Percentiles rank a stretch among this genome's conserved stretches.
Evolutionary conservation across 805 yeast species (phyloP).

Genomic region (Cyberlindnera euphorbiiphila): DNA sequence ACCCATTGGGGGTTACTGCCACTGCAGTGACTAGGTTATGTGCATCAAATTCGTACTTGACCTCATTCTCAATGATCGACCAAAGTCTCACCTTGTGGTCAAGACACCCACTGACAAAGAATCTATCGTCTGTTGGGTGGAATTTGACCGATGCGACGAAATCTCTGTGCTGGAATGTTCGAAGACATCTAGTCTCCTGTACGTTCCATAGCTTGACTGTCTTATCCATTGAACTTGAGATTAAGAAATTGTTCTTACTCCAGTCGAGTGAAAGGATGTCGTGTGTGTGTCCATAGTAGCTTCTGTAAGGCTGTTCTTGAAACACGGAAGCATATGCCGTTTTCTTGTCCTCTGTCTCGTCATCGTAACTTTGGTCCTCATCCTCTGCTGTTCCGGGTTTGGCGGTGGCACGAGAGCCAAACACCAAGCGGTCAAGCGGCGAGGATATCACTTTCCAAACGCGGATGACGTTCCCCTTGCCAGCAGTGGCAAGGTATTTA

Average conservation of each 20-base stretch:
- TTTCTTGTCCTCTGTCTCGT: constrained; percentile 8
- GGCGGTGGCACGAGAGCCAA: constrained; percentile 1
- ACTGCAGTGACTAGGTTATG: constrained; percentile 72
- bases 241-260: constrained; percentile 80
- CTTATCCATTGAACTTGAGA: constrained; percentile 81
- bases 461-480: constrained; percentile 63
- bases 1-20: constrained; percentile 63
- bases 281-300: constrained; percentile 62
- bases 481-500: constrained; percentile 77
- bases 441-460: constrained; percentile 81
- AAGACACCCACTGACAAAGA: constrained; percentile 76
- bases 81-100: constrained; percentile 76
- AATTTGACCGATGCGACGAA: constrained; percentile 78
- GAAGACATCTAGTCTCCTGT: constrained; percentile 57
- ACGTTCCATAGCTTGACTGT: constrained; percentile 85
- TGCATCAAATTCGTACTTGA: constrained; percentile 57
- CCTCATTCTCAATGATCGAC: constrained; percentile 73
- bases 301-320: constrained; percentile 57
- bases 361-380: constrained; percentile 1
- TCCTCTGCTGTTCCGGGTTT: background rate
- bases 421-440: constrained; percentile 49
- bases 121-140: constrained; percentile 84
- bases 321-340: constrained; percentile 70
- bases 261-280: constrained; percentile 78
- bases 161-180: constrained; percentile 69